Conservation (phyloP, 2,329 filamentous ascomycete genomes). For the Didymella pinodella region DNA sequence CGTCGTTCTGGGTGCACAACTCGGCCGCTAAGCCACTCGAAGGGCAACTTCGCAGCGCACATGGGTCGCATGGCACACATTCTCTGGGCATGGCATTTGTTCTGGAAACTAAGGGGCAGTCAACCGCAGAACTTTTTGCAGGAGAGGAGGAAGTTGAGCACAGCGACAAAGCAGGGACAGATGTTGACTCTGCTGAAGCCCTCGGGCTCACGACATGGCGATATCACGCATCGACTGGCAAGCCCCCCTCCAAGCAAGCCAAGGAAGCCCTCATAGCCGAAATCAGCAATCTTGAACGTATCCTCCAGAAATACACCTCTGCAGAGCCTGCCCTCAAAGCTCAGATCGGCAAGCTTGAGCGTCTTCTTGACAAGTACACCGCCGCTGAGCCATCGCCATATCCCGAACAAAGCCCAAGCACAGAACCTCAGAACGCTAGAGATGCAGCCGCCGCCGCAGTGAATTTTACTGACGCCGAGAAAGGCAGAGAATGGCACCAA, state of each 20-base stretch:
- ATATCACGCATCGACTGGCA: conserved; percentile 5
- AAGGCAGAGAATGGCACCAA: conserved; percentile 10
- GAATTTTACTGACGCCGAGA: neutral
- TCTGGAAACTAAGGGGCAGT: conserved; percentile 23
- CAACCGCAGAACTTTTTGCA: conserved; percentile 17
- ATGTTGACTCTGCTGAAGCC: neutral
- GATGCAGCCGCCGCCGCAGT: neutral
- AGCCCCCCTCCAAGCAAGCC: neutral
- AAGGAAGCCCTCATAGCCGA: neutral
- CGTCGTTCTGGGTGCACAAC: conserved; percentile 35
- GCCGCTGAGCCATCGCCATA: neutral
- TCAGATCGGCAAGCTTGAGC: neutral
- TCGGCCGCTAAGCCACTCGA: neutral
- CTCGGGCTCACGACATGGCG: conserved; percentile 3
- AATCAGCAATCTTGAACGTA: neutral
- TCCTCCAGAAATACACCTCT: neutral
- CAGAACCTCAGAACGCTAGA: neutral
- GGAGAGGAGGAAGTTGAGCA: conserved; percentile 1
- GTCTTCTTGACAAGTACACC: neutral
- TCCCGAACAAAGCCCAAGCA: neutral
- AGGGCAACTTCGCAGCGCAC: neutral
- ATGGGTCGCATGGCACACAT: conserved; percentile 23
- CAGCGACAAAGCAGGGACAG: neutral
- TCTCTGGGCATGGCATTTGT: conserved; percentile 38
- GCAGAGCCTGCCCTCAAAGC: neutral